These are phyloP conservation scores for Fagus sylvatica DNA, from an alignment of 306 rosid species.

Conservation along the genomic window DNA sequence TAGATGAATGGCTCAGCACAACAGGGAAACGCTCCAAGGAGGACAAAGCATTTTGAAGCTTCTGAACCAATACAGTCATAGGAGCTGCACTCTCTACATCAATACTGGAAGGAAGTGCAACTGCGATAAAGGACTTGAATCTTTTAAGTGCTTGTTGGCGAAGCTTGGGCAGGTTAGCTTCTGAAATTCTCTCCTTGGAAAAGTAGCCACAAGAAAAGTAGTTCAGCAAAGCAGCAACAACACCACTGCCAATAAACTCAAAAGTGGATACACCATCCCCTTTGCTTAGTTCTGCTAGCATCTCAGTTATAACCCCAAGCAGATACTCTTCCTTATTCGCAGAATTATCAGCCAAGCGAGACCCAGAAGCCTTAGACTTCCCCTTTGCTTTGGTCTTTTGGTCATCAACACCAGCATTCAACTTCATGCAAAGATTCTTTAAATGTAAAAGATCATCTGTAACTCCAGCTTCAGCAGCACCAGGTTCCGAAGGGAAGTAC, in stretches of 20 bases:
- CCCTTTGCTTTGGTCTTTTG: slow-evolving; percentile 76
- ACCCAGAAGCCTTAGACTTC: slow-evolving; percentile 73
- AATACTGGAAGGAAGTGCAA: slow-evolving; percentile 67
- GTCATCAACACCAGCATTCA: slow-evolving; percentile 77
- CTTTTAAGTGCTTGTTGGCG: slow-evolving; percentile 83
- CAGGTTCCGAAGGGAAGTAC: slow-evolving; percentile 83
- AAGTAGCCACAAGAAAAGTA: slow-evolving; percentile 91
- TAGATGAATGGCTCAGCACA: slow-evolving; percentile 90
- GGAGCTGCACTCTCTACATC: slow-evolving; percentile 46
- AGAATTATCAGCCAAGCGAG: slow-evolving; percentile 50
- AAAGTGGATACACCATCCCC: slow-evolving; percentile 99
- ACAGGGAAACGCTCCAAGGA: slow-evolving; percentile 98
- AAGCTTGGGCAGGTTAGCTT: slow-evolving; percentile 75
- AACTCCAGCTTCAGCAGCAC: slow-evolving; percentile 77
- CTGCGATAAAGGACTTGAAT: slow-evolving; percentile 79
- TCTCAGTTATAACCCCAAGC: slow-evolving; percentile 73
- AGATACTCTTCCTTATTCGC: slow-evolving; percentile 62
- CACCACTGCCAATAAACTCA: slow-evolving; percentile 99
- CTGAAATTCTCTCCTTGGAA: slow-evolving; percentile 71
- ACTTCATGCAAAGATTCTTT: slow-evolving; percentile 77
- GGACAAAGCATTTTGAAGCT: slow-evolving; percentile 96
- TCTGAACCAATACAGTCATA: slow-evolving; percentile 86
- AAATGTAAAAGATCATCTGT: slow-evolving; percentile 83
- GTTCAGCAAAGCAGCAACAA: slow-evolving; percentile 77
- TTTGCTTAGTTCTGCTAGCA: slow-evolving; percentile 89